Percentiles rank a stretch among this genome's conserved stretches.
Evolutionary conservation across 768 basidiomycete species (phyloP).

Genomic region (Asterophora parasitica): DNA sequence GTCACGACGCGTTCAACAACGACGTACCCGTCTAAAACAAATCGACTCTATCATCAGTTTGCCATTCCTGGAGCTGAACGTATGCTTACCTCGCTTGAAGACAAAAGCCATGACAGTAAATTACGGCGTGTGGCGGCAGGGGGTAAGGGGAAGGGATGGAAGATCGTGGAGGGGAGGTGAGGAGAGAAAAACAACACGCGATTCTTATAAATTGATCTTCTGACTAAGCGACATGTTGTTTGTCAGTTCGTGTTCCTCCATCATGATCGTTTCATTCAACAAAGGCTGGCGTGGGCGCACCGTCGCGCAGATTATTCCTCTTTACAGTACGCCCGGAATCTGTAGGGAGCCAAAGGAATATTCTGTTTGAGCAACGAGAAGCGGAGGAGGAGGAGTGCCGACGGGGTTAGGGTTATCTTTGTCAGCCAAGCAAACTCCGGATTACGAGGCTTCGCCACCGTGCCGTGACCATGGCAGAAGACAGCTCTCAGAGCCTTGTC

Average conservation of each 20-base stretch:
- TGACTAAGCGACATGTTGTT: constrained; percentile 26
- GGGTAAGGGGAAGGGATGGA: constrained; percentile 9
- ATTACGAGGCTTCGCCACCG: neutral
- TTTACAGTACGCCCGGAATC: no score
- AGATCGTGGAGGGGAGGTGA: constrained; percentile 19
- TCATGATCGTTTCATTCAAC: constrained; percentile 11
- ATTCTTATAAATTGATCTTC: constrained; percentile 23
- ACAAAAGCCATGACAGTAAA: constrained; percentile 29
- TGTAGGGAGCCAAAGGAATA: no score
- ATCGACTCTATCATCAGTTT: constrained; percentile 6
- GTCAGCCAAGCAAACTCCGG: no score
- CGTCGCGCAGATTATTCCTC: neutral
- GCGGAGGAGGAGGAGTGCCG: no score
- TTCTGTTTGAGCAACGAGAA: no score
- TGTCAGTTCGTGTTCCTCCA: constrained; percentile 4
- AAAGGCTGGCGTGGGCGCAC: neutral
- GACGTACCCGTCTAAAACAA: constrained; percentile 42
- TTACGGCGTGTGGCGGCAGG: constrained; percentile 4
- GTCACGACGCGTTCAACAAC: constrained; percentile 28
- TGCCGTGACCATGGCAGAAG: neutral
- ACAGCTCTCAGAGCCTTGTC: neutral
- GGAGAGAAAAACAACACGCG: constrained; percentile 22
- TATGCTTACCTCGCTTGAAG: constrained; percentile 37
- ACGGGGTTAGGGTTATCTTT: constrained; percentile 4
- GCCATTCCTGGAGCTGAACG: neutral